phyloP scores from a whole-genome alignment of 352 stramenopile species.

The Globisporangium cystogenes region DNA sequence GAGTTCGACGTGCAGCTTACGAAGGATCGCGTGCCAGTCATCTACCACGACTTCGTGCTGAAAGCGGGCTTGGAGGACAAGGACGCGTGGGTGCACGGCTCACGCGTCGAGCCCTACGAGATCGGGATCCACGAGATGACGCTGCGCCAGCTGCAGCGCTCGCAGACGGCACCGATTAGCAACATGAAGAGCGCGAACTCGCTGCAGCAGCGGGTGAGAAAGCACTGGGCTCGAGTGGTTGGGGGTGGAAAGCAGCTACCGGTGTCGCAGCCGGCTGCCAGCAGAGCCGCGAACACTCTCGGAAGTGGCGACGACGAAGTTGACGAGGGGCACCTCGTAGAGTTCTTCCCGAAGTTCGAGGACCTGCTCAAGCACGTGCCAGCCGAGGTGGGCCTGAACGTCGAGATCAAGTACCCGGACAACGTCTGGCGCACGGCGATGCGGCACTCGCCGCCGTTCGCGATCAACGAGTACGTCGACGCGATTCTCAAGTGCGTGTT shows the following conservation, averaged over 20 bases:
- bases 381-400: slow-evolving; percentile 65
- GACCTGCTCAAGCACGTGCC: slow-evolving; percentile 68
- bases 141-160: slow-evolving; percentile 50
- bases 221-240: slow-evolving; percentile 58
- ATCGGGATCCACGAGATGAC: slow-evolving; percentile 70
- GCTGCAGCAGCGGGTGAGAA: slow-evolving; percentile 53
- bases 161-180: slow-evolving; percentile 32
- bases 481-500: slow-evolving; percentile 69
- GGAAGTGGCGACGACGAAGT: neutral
- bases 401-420: slow-evolving; percentile 84
- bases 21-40: slow-evolving; percentile 62
- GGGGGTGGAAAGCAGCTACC: slow-evolving; percentile 15
- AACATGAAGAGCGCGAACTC: slow-evolving; percentile 21
- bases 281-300: no score
- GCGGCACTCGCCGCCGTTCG: slow-evolving; percentile 45
- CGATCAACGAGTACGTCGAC: slow-evolving; percentile 74
- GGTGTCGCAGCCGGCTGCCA: no score
- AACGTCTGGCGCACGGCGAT: slow-evolving; percentile 30
- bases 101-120: slow-evolving; percentile 47
- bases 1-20: slow-evolving; percentile 85
- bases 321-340: slow-evolving; percentile 53
- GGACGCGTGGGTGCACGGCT: slow-evolving; percentile 30
- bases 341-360: slow-evolving; percentile 65
- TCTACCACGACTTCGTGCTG: slow-evolving; percentile 80
- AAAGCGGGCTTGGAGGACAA: slow-evolving; percentile 62